Evolutionary conservation across 2,329 filamentous ascomycete genomes (phyloP), one percentile per base, ranked within the genome.

Genomic region (Thielaviopsis musarum): DNA sequence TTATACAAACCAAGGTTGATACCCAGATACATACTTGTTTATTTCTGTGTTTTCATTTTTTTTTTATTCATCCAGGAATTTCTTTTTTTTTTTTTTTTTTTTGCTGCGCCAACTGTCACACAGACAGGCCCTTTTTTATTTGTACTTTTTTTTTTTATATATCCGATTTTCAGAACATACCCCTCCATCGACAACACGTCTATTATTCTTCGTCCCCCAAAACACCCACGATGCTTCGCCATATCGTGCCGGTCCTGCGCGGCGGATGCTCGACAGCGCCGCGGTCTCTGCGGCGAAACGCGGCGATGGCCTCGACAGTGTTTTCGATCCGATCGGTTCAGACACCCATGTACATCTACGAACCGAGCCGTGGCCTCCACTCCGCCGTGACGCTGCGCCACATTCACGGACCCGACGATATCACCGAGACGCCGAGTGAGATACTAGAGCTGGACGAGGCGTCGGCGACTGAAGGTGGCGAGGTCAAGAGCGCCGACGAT

Each of bases 221-320:
- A 56, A 30, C 22, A 28, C 26, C 19, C 51, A 54, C 48, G 38
- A 61, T 61, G 60, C 57, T 61, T 61, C 60, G 60, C 49, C 60
- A 61, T 51, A 59, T 61, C 28, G 60, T 61, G 57, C 60, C 60
- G 28, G 57, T 61, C 6, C 57, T 61, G 22, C 60, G 60, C 48
- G 59, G 53, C 48, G 57, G 56, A 45, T 61, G 45, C 45, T 58
- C 24, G 21, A 13, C 28, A 10, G 53, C 34, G 19, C 19, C 51
- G 51, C 57, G 38, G 21, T 21, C 13, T 12, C 49, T 58, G 15
- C 57, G 34, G 52, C 38, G 30, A 22, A 21, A 49, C n/a, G n/a
- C 53, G 57, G 19, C 19, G 7, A 19, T 38, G 26, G 34, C 34
- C 34, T 48, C 57, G 38, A 6, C 38, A 15, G 38, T n/a, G 38